Conservation (phyloP, 2,329 filamentous ascomycete genomes). For the Hypoxylon sp. region DNA sequence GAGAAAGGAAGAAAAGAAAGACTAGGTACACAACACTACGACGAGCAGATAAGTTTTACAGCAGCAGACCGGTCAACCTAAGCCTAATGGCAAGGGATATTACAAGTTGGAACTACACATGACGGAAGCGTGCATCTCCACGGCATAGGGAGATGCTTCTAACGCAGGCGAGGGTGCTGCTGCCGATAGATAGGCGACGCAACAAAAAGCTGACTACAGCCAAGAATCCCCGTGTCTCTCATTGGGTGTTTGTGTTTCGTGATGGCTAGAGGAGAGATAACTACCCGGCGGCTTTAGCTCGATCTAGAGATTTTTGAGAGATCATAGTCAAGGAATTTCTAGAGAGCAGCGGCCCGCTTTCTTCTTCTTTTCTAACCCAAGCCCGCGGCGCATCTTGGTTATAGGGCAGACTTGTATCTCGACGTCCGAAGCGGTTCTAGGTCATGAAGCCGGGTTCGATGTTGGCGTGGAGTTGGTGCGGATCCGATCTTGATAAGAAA, state of each 20-base stretch:
- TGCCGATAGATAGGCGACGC: conserved; percentile 36
- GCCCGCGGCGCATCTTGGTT: not conserved
- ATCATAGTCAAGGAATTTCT: not conserved
- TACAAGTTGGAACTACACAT: conserved; percentile 15
- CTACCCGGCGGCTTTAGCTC: not conserved
- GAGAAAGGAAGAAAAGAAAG: conserved; percentile 10
- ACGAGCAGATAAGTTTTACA: conserved; percentile 14
- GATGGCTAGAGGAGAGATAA: conserved; percentile 6
- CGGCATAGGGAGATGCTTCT: conserved; percentile 2
- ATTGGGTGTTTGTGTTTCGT: conserved; percentile 27
- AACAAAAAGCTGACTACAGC: conserved; percentile 37
- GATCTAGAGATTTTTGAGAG: conserved; percentile 2
- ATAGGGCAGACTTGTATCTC: not conserved
- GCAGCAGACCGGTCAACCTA: not conserved
- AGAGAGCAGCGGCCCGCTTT: not conserved
- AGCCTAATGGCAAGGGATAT: conserved; percentile 8
- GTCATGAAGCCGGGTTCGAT: not conserved
- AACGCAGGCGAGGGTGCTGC: too few species aligned
- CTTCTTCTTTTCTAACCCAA: not conserved
- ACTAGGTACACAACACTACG: conserved; percentile 5
- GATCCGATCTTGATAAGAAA: conserved; percentile 19
- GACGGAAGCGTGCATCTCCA: conserved; percentile 47
- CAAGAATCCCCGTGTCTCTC: conserved; percentile 20
- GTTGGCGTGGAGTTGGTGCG: conserved; percentile 4
- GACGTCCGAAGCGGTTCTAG: not conserved